These are phyloP conservation scores for Lonicera japonica DNA, from an alignment of 129 eudicot genomes.

Conservation along the genomic window DNA sequence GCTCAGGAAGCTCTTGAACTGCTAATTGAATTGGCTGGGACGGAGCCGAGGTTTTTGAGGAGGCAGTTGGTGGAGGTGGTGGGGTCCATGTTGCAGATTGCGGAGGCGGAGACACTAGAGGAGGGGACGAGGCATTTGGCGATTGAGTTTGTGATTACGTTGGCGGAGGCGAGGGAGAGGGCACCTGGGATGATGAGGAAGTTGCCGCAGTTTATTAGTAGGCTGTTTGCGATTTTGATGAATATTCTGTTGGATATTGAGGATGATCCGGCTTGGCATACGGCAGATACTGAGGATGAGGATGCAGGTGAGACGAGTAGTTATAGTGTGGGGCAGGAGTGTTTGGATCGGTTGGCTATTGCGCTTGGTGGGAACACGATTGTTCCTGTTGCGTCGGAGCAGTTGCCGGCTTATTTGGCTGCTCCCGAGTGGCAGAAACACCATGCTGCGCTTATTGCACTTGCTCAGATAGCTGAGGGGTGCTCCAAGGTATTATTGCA, in stretches of 20 bases:
- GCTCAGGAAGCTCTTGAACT: slow-evolving; percentile 95
- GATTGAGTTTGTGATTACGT: slow-evolving; percentile 77
- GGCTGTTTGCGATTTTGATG: slow-evolving; percentile 69
- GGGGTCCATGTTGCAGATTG: slow-evolving; percentile 93
- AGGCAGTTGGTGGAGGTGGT: slow-evolving; percentile 94
- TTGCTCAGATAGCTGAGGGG: slow-evolving; percentile 93
- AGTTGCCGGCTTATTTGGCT: slow-evolving; percentile 69
- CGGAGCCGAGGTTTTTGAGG: slow-evolving; percentile 92
- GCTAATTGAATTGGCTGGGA: slow-evolving; percentile 90
- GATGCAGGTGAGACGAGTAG: slow-evolving; percentile 90
- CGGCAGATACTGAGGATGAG: slow-evolving; percentile 76
- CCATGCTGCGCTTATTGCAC: slow-evolving; percentile 87
- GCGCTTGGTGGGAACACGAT: slow-evolving; percentile 84
- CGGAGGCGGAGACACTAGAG: slow-evolving; percentile 79
- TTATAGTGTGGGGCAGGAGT: slow-evolving; percentile 90
- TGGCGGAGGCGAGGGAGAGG: slow-evolving; percentile 86
- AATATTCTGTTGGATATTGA: slow-evolving; percentile 73
- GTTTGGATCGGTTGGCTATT: slow-evolving; percentile 80
- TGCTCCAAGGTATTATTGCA: slow-evolving; percentile 73
- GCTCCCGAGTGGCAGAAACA: slow-evolving; percentile 98
- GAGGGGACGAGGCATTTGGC: slow-evolving; percentile 92
- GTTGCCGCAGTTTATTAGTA: slow-evolving; percentile 76
- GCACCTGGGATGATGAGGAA: slow-evolving; percentile 98
- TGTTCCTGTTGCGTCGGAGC: slow-evolving; percentile 93
- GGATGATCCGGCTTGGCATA: slow-evolving; percentile 89